Conservation (phyloP, 306 rosid species). For the Ormosia emarginata region DNA sequence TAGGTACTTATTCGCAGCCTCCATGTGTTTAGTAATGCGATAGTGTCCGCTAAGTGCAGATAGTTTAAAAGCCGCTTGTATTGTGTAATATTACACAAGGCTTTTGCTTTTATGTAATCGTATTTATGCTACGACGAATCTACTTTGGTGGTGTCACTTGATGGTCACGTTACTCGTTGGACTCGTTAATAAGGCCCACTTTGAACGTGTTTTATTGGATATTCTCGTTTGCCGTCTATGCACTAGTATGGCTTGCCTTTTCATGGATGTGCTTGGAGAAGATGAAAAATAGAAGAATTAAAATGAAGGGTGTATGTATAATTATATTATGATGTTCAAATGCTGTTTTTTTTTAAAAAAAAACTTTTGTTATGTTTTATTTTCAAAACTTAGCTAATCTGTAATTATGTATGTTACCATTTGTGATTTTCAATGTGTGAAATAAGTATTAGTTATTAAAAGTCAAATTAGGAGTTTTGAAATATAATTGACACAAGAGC, state of each 20-base stretch:
- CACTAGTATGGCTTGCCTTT: neutral
- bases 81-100: neutral
- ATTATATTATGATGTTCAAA: neutral
- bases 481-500: too few species aligned
- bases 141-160: constrained; percentile 5
- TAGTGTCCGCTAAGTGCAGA: constrained; percentile 18
- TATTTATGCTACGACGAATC: constrained; percentile 13
- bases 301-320: neutral
- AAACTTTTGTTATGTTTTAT: too few species aligned
- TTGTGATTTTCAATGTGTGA: too few species aligned
- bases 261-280: neutral
- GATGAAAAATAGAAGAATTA: neutral
- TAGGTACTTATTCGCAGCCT: constrained; percentile 30
- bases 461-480: neutral
- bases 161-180: neutral
- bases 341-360: neutral
- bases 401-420: too few species aligned
- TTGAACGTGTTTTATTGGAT: constrained; percentile 6
- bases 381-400: too few species aligned
- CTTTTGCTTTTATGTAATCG: constrained; percentile 10
- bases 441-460: neutral
- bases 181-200: constrained; percentile 26
- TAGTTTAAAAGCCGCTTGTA: neutral
- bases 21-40: constrained; percentile 7
- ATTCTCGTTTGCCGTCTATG: constrained; percentile 20